phyloP scores from a whole-genome alignment of 805 yeast species.

The Candida hispaniensis region DNA sequence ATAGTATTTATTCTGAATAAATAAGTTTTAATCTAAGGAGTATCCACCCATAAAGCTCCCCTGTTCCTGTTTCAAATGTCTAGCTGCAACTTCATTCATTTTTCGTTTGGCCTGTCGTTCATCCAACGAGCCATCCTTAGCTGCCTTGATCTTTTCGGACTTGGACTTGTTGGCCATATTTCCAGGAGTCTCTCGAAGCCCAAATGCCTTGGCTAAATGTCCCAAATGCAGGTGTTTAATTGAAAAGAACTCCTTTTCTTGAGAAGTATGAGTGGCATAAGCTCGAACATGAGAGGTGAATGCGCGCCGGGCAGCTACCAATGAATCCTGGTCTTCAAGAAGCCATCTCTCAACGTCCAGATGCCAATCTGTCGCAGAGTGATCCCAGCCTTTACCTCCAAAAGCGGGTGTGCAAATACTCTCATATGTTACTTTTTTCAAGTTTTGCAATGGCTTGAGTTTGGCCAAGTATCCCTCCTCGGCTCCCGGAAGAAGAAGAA shows the following conservation, averaged over 20 bases:
- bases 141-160: conserved; percentile 15
- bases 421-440: conserved; percentile 25
- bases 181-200: conserved; percentile 88
- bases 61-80: conserved; percentile 4
- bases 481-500: conserved; percentile 77
- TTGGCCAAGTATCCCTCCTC: conserved; percentile 76
- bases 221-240: conserved; percentile 82
- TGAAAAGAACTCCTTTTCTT: conserved; percentile 72
- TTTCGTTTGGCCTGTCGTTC: conserved; percentile 9
- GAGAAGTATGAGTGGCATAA: conserved; percentile 82
- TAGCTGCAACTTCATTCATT: conserved; percentile 6
- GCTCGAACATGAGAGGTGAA: conserved; percentile 88
- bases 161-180: conserved; percentile 39
- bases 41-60: conserved; percentile 13
- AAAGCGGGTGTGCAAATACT: conserved; percentile 27
- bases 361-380: conserved; percentile 94
- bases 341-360: conserved; percentile 81
- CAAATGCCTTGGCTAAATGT: conserved; percentile 91
- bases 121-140: conserved; percentile 10
- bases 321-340: conserved; percentile 51
- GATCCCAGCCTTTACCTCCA: conserved; percentile 61
- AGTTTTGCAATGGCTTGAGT: conserved; percentile 46
- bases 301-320: conserved; percentile 63
- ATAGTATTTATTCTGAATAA: too few species aligned
- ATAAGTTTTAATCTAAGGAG: not conserved